phyloP scores from a whole-genome alignment of 1,284 basidiomycete genomes.

The Meripilus lineatus region DNA sequence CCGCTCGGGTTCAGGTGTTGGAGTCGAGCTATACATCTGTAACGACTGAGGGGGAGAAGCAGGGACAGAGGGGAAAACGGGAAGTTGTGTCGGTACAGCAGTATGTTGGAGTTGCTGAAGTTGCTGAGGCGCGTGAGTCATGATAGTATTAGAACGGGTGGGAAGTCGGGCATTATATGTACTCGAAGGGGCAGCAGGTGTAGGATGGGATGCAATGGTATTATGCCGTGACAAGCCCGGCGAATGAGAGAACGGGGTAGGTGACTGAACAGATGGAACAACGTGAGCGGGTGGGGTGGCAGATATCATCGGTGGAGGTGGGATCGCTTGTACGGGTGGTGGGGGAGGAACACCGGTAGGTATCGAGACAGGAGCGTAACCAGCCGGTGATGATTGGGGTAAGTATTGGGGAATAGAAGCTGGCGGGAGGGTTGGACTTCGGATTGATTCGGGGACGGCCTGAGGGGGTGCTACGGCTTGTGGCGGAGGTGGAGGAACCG shows the following conservation, averaged over 20 bases:
- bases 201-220: constrained; percentile 31
- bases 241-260: constrained; percentile 13
- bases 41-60: constrained; percentile 55
- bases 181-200: constrained; percentile 9
- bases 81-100: constrained; percentile 34
- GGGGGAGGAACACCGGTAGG: constrained; percentile 9
- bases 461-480: constrained; percentile 12
- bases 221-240: constrained; percentile 35
- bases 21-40: constrained; percentile 41
- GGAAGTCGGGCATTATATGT: constrained; percentile 11
- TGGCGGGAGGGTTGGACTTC: constrained; percentile 1
- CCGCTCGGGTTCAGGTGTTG: constrained; percentile 56
- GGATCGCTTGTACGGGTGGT: constrained; percentile 5
- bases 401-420: constrained; percentile 23
- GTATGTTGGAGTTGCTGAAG: constrained; percentile 30
- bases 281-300: not conserved
- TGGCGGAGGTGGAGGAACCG: constrained; percentile 20
- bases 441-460: too few relatives aligned
- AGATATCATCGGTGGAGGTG: too few relatives aligned
- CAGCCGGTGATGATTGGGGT: constrained; percentile 12
- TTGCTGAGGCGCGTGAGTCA: constrained; percentile 25
- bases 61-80: constrained; percentile 70
- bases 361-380: constrained; percentile 11
- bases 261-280: constrained; percentile 12
- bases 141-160: constrained; percentile 20